Conservation (phyloP, 768 basidiomycete genomes). For the Crucibulum laeve region DNA sequence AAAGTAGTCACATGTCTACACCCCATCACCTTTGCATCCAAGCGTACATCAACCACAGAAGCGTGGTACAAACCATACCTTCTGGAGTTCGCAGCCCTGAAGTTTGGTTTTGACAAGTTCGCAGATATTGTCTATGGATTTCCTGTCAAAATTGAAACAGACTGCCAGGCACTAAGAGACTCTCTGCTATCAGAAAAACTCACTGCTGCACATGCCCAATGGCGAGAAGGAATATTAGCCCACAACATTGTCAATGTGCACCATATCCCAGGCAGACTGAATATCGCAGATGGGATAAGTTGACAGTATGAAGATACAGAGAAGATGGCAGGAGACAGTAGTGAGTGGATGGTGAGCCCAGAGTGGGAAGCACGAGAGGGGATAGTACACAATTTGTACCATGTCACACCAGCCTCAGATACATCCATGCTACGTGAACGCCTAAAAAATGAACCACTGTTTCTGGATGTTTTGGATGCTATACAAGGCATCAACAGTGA, state of each 20-base stretch:
- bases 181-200: constrained; percentile 17
- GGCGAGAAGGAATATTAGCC: constrained; percentile 20
- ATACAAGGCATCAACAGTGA: constrained; percentile 16
- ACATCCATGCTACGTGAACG: constrained; percentile 5
- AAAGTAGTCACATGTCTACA: constrained; percentile 8
- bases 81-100: constrained; percentile 26
- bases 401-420: background rate
- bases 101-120: constrained; percentile 20
- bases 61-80: constrained; percentile 22
- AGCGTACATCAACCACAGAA: constrained; percentile 19
- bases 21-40: constrained; percentile 24
- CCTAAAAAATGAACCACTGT: constrained; percentile 17
- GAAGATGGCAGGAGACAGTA: constrained; percentile 13
- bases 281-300: constrained; percentile 22
- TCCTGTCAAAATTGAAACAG: constrained; percentile 22
- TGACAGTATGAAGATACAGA: constrained; percentile 10
- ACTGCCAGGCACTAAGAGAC: constrained; percentile 24
- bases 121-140: constrained; percentile 15
- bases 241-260: constrained; percentile 12
- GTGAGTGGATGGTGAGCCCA: constrained; percentile 19
- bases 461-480: constrained; percentile 16
- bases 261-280: constrained; percentile 16
- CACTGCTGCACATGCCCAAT: constrained; percentile 18
- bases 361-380: constrained; percentile 15
- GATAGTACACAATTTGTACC: constrained; percentile 15